These are phyloP conservation scores for Coemansia sp. DNA, from an alignment of 192 early-diverging fungal species.

Conservation along the genomic window DNA sequence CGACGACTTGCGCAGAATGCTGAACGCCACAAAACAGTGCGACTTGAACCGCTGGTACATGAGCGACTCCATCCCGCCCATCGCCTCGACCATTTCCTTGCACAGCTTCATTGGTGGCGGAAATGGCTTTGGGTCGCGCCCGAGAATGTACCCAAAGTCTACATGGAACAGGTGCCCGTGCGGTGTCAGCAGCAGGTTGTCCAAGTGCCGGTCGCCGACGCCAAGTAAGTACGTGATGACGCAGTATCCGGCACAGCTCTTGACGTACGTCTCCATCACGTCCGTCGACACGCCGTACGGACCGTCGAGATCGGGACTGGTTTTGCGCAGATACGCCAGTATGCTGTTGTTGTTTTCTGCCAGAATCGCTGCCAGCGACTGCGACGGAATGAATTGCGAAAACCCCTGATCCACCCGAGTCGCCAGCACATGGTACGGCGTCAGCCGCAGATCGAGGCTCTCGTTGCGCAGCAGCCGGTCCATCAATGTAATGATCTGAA, in stretches of 20 bases:
- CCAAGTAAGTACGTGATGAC: conserved; percentile 98
- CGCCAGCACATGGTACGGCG: conserved; percentile 93
- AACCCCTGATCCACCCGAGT: conserved; percentile 94
- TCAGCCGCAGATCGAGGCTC: conserved; percentile 89
- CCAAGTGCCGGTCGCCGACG: conserved; percentile 97
- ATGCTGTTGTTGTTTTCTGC: conserved; percentile 84
- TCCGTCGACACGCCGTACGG: conserved; percentile 65
- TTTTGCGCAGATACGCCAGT: conserved; percentile 70
- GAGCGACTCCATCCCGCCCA: conserved; percentile 89
- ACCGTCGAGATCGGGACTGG: conserved; percentile 65
- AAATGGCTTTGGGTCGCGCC: conserved; percentile 98
- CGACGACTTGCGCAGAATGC: conserved; percentile 85
- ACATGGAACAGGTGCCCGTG: conserved; percentile 93
- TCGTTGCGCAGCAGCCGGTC: conserved; percentile 92
- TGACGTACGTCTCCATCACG: conserved; percentile 94
- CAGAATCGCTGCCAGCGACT: conserved; percentile 83
- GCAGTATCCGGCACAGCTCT: conserved; percentile 97
- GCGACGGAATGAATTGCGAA: conserved; percentile 91
- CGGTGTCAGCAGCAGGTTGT: conserved; percentile 89
- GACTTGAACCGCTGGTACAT: conserved; percentile 89
- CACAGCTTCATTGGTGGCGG: conserved; percentile 99
- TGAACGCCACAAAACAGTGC: conserved; percentile 94
- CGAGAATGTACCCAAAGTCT: conserved; percentile 98
- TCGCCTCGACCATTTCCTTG: conserved; percentile 99
- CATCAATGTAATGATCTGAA: conserved; percentile 98